These are phyloP conservation scores for Syzygium aromaticum DNA, from an alignment of 345 rosid species.

Conservation along the genomic window DNA sequence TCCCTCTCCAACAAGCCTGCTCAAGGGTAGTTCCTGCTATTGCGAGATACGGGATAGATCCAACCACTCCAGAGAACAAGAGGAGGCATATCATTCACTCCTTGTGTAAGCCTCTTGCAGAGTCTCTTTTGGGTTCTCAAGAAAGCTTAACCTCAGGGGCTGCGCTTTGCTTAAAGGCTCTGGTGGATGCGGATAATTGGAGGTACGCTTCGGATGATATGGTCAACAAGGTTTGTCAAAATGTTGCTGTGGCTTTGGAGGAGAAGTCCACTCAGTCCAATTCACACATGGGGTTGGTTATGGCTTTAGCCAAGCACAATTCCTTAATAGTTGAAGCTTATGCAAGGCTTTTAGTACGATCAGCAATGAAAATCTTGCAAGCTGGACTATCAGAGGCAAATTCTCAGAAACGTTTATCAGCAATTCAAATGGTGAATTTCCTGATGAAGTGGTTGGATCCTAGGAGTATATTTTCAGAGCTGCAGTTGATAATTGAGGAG, in stretches of 20 bases:
- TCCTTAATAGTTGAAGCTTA: slow-evolving; percentile 84
- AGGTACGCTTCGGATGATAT: slow-evolving; percentile 80
- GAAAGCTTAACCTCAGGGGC: slow-evolving; percentile 83
- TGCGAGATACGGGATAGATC: slow-evolving; percentile 86
- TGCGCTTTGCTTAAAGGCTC: slow-evolving; percentile 83
- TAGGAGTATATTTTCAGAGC: slow-evolving; percentile 67
- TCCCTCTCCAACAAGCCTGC: slow-evolving; percentile 97
- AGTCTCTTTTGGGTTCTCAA: slow-evolving; percentile 70
- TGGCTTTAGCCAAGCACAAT: slow-evolving; percentile 83
- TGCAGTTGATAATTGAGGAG: slow-evolving; percentile 55
- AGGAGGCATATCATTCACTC: slow-evolving; percentile 68
- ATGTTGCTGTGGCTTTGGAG: slow-evolving; percentile 81
- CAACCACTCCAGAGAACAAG: slow-evolving; percentile 58
- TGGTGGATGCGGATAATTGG: slow-evolving; percentile 90
- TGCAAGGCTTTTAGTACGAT: slow-evolving; percentile 67
- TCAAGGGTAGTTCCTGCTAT: slow-evolving; percentile 90
- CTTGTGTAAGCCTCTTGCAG: slow-evolving; percentile 74
- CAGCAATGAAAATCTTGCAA: slow-evolving; percentile 53
- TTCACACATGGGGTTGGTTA: slow-evolving; percentile 67
- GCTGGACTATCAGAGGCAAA: slow-evolving; percentile 55
- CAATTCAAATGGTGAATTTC: slow-evolving; percentile 86
- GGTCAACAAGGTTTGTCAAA: slow-evolving; percentile 86
- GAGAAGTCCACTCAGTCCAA: slow-evolving; percentile 65
- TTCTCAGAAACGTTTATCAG: slow-evolving; percentile 78
- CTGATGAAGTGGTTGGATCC: slow-evolving; percentile 78